A percentile compares a stretch with the other conserved stretches of the same genome.
These are phyloP conservation scores for Cyberlindnera mycetangii DNA, from an alignment of 805 yeast species.

Conservation along the genomic window DNA sequence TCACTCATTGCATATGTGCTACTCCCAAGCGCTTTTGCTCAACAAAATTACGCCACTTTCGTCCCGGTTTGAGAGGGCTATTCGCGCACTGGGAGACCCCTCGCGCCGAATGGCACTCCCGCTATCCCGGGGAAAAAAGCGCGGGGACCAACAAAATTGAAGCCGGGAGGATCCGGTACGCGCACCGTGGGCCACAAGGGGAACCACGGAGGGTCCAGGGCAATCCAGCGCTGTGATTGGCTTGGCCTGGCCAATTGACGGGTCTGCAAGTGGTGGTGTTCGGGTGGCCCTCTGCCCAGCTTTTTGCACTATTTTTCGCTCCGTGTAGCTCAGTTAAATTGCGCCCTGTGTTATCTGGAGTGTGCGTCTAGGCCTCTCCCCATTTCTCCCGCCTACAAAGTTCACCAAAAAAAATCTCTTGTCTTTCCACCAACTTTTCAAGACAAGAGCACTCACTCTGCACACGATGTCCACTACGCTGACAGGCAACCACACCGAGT, in stretches of 20 bases:
- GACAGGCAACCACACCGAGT: constrained; percentile 7
- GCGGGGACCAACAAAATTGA: neutral
- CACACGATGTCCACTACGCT: constrained; percentile 12
- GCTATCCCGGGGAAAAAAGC: neutral
- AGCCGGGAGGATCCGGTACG: neutral
- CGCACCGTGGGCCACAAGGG: neutral
- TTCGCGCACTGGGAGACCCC: too few species aligned
- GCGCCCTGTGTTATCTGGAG: too few species aligned
- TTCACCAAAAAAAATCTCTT: neutral
- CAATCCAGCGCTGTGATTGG: too few species aligned
- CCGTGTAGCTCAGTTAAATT: too few species aligned
- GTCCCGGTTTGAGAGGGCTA: neutral
- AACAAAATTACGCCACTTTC: neutral
- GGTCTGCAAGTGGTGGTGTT: too few species aligned
- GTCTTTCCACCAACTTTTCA: neutral
- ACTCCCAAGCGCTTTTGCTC: neutral
- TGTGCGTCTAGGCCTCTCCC: too few species aligned
- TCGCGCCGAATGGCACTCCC: neutral
- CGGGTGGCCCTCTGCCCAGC: too few species aligned
- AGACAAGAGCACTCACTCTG: neutral
- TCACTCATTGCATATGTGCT: too few species aligned
- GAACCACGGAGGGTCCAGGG: too few species aligned
- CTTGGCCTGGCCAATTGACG: too few species aligned
- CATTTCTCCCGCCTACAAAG: too few species aligned
- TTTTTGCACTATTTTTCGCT: too few species aligned